Conservation (phyloP, 2,329 filamentous ascomycete species). For the Penicillium sp. region DNA sequence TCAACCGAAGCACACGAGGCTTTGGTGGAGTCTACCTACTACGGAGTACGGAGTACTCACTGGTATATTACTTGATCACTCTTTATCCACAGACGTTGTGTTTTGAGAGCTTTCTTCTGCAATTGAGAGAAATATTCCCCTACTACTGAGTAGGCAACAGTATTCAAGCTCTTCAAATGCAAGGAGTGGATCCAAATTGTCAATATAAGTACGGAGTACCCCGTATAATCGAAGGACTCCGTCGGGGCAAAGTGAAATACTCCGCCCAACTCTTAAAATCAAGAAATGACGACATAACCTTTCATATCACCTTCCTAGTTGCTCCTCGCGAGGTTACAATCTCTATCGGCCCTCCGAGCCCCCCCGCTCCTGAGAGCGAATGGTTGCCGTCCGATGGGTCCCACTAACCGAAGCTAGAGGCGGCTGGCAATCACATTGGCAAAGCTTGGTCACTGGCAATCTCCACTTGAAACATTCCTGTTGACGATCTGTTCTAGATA, state of each 20-base stretch:
- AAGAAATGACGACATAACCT: background rate
- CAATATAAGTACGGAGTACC: too few relatives aligned
- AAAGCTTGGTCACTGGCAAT: constrained; percentile 1
- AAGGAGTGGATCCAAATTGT: background rate
- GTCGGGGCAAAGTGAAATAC: background rate
- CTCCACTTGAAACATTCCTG: background rate
- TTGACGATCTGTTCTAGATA: background rate
- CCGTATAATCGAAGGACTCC: background rate
- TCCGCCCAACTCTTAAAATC: background rate
- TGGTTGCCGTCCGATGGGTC: background rate
- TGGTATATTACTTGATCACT: too few relatives aligned
- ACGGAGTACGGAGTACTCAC: too few relatives aligned
- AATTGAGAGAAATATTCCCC: too few relatives aligned
- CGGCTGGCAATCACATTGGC: background rate
- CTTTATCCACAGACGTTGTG: too few relatives aligned
- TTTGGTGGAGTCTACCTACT: too few relatives aligned
- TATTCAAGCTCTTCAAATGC: background rate
- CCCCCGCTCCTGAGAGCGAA: constrained; percentile 6
- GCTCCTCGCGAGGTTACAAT: constrained; percentile 17
- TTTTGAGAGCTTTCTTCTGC: too few relatives aligned
- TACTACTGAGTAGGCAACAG: background rate
- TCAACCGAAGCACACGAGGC: too few relatives aligned
- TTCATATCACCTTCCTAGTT: constrained; percentile 18
- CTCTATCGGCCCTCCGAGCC: background rate
- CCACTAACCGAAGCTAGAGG: background rate